These are phyloP conservation scores for Arabis hirsuta DNA, from an alignment of 345 rosid species.

Conservation along the genomic window DNA sequence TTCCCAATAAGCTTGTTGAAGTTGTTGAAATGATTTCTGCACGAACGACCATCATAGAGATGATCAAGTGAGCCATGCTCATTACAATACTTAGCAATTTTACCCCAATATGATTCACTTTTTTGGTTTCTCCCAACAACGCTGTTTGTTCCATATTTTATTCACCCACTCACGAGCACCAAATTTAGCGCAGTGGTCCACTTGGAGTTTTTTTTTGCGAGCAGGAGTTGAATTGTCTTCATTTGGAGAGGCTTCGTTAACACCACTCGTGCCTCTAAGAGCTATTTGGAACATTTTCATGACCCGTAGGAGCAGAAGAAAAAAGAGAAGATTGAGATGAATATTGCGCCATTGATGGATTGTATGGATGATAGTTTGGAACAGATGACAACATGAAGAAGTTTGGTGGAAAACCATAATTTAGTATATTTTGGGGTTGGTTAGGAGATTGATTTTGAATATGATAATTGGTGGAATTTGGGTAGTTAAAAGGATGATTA, in stretches of 20 bases:
- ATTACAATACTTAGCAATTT: neutral
- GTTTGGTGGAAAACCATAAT: neutral
- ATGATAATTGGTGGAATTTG: neutral
- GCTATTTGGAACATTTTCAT: neutral
- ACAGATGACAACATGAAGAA: neutral
- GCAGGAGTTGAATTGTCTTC: neutral
- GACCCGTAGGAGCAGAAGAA: neutral
- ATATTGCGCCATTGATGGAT: neutral
- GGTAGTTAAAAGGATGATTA: neutral
- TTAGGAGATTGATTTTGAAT: neutral
- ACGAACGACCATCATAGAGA: neutral
- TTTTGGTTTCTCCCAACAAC: neutral
- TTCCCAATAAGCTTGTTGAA: neutral
- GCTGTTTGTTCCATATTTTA: neutral
- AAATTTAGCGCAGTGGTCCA: neutral
- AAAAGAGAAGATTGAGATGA: neutral
- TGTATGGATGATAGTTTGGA: neutral
- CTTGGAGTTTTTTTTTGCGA: neutral
- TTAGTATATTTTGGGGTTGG: neutral
- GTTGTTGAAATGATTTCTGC: neutral
- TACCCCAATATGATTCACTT: neutral
- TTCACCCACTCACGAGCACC: neutral
- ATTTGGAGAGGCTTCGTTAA: neutral
- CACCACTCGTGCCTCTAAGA: neutral
- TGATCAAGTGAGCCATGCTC: neutral